phyloP scores from a whole-genome alignment of 1,284 basidiomycete genomes.

The Ceratobasidium sp. region DNA sequence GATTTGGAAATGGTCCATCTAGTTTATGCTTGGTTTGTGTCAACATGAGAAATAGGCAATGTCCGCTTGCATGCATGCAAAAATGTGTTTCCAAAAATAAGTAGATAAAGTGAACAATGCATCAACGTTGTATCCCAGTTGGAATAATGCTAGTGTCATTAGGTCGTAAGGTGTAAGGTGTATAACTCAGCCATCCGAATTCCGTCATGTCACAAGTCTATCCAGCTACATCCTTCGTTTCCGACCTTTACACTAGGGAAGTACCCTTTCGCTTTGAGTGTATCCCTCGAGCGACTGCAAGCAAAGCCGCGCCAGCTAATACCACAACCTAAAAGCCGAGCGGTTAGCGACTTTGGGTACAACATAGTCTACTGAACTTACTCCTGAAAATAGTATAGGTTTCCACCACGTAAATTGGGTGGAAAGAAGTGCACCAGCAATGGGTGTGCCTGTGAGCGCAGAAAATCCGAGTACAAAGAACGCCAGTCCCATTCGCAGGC shows the following conservation, averaged over 20 bases:
- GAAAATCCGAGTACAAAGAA: conserved; percentile 43
- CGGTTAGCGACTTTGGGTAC: not conserved
- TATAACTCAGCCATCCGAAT: not conserved
- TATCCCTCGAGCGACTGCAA: conserved; percentile 23
- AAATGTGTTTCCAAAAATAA: too few species aligned
- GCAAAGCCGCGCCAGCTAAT: conserved; percentile 20
- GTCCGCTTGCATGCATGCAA: too few species aligned
- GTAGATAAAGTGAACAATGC: too few species aligned
- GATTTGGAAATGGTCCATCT: conserved; percentile 17
- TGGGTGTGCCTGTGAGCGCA: conserved; percentile 42
- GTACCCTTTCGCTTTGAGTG: conserved; percentile 33
- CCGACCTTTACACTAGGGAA: conserved; percentile 13
- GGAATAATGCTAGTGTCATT: not conserved
- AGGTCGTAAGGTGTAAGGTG: not conserved
- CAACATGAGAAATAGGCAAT: too few species aligned
- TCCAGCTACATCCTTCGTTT: not conserved
- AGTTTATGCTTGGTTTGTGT: too few species aligned
- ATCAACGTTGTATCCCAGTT: not conserved
- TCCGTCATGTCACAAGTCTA: not conserved
- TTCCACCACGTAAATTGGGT: conserved; percentile 40
- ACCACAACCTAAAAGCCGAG: conserved; percentile 15
- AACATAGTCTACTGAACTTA: not conserved
- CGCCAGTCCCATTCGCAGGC: conserved; percentile 43
- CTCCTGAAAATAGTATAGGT: conserved; percentile 43
- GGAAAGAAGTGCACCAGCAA: conserved; percentile 44